Conservation (phyloP, 768 basidiomycete genomes). For the Agrocybe pediades region DNA sequence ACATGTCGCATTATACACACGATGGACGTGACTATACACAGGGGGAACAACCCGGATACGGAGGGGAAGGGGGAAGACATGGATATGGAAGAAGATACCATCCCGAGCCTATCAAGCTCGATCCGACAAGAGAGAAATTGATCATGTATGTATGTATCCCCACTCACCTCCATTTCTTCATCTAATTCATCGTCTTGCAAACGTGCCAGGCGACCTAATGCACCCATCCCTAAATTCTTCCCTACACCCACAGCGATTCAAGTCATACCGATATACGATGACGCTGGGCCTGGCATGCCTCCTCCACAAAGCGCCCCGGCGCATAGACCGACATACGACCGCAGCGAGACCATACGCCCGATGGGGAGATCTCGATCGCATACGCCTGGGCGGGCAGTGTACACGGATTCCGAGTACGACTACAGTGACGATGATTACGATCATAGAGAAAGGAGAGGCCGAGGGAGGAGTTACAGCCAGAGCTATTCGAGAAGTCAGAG, state of each 20-base stretch:
- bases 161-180: neutral
- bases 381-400: constrained; percentile 2
- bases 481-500: neutral
- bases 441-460: constrained; percentile 1
- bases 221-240: constrained; percentile 24
- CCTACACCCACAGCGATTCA: constrained; percentile 23
- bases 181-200: too few species aligned
- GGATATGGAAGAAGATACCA: constrained; percentile 11
- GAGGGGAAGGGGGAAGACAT: too few species aligned
- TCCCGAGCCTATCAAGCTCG: constrained; percentile 14
- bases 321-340: neutral
- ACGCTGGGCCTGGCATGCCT: too few species aligned
- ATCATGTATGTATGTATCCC: constrained; percentile 8
- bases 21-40: too few species aligned
- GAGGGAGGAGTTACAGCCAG: neutral
- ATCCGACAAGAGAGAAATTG: constrained; percentile 18
- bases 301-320: constrained; percentile 1
- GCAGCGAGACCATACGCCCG: neutral
- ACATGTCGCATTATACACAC: too few species aligned
- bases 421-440: neutral
- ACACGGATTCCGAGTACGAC: constrained; percentile 14
- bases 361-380: constrained; percentile 4
- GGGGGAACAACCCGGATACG: too few species aligned
- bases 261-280: constrained; percentile 26
- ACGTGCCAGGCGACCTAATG: constrained; percentile 18